phyloP scores from a whole-genome alignment of 169 alveolate species.

The Miamiensis avidus region DNA sequence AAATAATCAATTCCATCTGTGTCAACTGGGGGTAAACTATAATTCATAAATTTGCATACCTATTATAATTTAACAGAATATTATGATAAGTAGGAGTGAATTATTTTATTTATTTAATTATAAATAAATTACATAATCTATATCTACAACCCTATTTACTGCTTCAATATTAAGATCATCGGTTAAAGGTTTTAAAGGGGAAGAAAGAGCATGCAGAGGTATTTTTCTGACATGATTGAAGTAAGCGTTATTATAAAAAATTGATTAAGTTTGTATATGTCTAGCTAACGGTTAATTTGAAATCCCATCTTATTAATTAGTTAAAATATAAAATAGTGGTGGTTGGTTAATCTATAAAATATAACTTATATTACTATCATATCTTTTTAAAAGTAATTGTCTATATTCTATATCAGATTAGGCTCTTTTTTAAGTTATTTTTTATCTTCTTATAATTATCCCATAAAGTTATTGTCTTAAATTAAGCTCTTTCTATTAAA shows the following conservation, averaged over 20 bases:
- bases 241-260: constrained; percentile 10
- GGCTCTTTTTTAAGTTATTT: constrained; percentile 1
- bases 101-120: no score
- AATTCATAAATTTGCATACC: constrained; percentile 20
- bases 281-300: not conserved
- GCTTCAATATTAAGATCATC: constrained; percentile 17
- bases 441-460: not conserved
- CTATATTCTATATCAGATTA: not conserved
- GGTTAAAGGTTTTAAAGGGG: constrained; percentile 15
- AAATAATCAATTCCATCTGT: constrained; percentile 4
- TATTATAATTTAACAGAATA: not conserved
- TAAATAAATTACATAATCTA: not conserved
- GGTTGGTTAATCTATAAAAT: not conserved
- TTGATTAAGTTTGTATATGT: constrained; percentile 1
- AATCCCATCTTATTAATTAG: not conserved
- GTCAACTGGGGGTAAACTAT: not conserved
- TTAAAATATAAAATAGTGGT: not conserved
- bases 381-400: not conserved
- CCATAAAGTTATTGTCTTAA: not conserved
- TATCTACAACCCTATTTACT: not conserved
- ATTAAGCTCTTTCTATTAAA: not conserved
- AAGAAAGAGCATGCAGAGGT: not conserved
- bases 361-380: no score
- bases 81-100: no score
- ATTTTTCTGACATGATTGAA: constrained; percentile 13